Base-by-base conservation (phyloP, 2,329 filamentous ascomycete genomes). In the Coleophoma crateriformis region DNA sequence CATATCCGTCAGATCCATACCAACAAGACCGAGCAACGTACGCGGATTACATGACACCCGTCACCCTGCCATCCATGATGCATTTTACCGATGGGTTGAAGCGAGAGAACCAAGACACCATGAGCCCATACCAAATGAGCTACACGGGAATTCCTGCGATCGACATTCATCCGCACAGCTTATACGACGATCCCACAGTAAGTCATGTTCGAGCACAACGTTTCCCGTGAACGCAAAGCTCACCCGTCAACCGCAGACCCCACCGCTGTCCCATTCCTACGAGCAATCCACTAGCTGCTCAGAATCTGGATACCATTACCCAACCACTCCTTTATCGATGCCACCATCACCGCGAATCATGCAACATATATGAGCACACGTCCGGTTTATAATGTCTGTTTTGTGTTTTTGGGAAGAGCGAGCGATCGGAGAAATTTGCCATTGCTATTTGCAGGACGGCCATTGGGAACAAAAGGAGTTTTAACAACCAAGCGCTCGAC, bases 231-330 rank as follows among this genome's bases (percentile, higher is more conserved):
- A 84, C 85, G 82, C 84, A 71, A 71, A 67, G 73, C 47, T 50
- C 46, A 44, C 48, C 45, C 48, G 46, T 49, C 50, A 38, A 38
- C 48, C 48, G 27, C 71, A 90, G 87, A 90, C 87, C 68, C 87
- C 87, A 71, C 84, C 87, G 64, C 79, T 90, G 60, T 87, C 84
- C 61, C 84, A 87, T 65, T 85, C 82, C 27, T 87, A 83, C 67
- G 84, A 87, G 61, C 79, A 82, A 65, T 88, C 84, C 47, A 71
- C 78, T 53, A 76, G 73, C 61, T 81, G 79, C 66, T 84, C 80
- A 33, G 81, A 84, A 59, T 71, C 76, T 53, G 76, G 77, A 50
- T 83, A 79, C 43, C 58, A 82, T 56, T 84, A 84, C 68, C 85
- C 85, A 35, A 79, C 79, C 40, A 89, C 86, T 47, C 86, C 86